These are phyloP conservation scores for Cladosporium colombiae DNA, from an alignment of 2,329 filamentous ascomycete species.

Conservation along the genomic window DNA sequence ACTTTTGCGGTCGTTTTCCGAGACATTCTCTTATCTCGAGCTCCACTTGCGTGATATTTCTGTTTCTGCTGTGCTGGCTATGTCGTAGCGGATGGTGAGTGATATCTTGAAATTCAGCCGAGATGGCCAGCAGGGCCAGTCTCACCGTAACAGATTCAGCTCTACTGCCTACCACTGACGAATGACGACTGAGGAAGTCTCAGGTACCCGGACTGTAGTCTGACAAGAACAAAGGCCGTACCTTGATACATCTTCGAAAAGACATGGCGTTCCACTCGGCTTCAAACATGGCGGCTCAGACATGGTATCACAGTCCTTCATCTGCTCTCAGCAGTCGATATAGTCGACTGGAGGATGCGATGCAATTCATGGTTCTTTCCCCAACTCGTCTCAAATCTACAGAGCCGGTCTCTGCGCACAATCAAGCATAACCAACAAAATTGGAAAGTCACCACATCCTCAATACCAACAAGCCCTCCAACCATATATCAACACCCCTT, in stretches of 20 bases:
- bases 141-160: background rate
- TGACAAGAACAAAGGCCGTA: background rate
- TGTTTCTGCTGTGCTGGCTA: background rate
- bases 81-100: background rate
- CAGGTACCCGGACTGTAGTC: background rate
- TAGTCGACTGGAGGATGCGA: background rate
- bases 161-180: background rate
- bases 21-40: background rate
- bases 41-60: background rate
- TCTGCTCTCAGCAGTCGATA: background rate
- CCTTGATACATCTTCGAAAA: background rate
- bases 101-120: background rate
- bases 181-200: background rate
- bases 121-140: background rate
- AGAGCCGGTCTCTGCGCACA: background rate
- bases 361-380: background rate
- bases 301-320: background rate
- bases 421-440: background rate
- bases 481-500: background rate
- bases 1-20: background rate
- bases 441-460: background rate
- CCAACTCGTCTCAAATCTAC: background rate
- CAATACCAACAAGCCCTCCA: background rate
- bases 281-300: background rate
- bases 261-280: background rate